These are phyloP conservation scores for Penicillium sp. DNA, from an alignment of 2,329 filamentous ascomycete genomes.

Conservation along the genomic window DNA sequence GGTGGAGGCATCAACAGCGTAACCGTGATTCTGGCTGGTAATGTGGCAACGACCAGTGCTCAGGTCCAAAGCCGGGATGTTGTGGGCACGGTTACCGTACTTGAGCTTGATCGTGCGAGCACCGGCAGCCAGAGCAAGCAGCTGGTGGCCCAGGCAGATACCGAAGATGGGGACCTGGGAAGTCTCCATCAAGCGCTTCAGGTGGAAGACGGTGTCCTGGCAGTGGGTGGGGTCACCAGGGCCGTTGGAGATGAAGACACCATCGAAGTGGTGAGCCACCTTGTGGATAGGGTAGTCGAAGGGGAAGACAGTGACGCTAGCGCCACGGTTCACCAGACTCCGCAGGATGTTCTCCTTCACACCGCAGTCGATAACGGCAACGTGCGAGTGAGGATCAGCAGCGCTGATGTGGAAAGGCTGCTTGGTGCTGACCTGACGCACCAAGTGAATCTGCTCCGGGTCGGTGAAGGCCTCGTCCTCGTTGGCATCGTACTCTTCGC, in stretches of 20 bases:
- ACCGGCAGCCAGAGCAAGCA: conserved; percentile 85
- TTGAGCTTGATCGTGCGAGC: conserved; percentile 95
- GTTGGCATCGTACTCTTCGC: conserved; percentile 97
- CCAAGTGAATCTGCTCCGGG: conserved; percentile 93
- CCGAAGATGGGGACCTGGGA: conserved; percentile 94
- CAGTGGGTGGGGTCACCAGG: conserved; percentile 98
- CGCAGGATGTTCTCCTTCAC: conserved; percentile 99
- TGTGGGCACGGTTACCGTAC: conserved; percentile 98
- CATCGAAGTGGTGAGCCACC: conserved; percentile 95
- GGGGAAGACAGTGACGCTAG: conserved; percentile 91
- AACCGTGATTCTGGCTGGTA: conserved; percentile 97
- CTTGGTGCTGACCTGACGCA: conserved; percentile 96
- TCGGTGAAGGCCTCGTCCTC: conserved; percentile 96
- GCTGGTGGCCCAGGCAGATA: conserved; percentile 96
- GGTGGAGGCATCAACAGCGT: conserved; percentile 84
- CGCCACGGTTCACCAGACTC: conserved; percentile 86
- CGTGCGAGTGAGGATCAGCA: conserved; percentile 78
- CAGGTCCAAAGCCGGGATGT: conserved; percentile 92
- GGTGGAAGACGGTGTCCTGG: conserved; percentile 89
- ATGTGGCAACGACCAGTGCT: conserved; percentile 98
- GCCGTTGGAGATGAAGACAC: conserved; percentile 98
- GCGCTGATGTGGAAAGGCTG: conserved; percentile 94
- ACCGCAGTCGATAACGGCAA: conserved; percentile 95
- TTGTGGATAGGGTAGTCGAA: conserved; percentile 98
- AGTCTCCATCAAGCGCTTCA: conserved; percentile 84